These are phyloP conservation scores for Colletotrichum musae DNA, from an alignment of 2,329 filamentous ascomycete species.

Conservation along the genomic window DNA sequence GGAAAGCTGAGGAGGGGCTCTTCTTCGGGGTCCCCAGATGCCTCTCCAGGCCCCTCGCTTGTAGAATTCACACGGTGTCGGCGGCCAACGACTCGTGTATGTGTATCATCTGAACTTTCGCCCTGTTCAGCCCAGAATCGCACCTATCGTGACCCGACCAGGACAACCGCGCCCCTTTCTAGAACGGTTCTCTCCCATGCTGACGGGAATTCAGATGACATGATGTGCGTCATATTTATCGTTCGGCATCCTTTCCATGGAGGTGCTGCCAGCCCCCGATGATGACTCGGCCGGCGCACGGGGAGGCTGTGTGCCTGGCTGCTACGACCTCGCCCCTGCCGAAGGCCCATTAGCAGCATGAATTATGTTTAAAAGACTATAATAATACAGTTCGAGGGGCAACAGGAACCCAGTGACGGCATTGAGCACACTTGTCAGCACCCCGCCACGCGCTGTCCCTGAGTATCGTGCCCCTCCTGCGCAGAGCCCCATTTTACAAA, in stretches of 20 bases:
- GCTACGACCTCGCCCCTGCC: constrained; percentile 1
- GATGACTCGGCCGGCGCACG: background rate
- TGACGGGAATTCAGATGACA: constrained; percentile 16
- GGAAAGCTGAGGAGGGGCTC: background rate
- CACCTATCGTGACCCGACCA: constrained; percentile 11
- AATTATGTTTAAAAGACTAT: constrained; percentile 1
- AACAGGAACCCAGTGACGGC: background rate
- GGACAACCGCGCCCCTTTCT: constrained; percentile 8
- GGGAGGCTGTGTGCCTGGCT: constrained; percentile 6
- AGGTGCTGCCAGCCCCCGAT: constrained; percentile 5
- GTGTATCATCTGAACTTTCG: constrained; percentile 31
- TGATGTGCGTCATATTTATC: constrained; percentile 28
- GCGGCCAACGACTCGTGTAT: constrained; percentile 19
- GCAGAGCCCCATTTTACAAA: constrained; percentile 27
- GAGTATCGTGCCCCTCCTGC: constrained; percentile 36
- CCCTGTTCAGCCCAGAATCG: constrained; percentile 22
- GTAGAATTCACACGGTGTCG: background rate
- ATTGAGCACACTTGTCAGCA: background rate
- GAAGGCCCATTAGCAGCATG: constrained; percentile 2
- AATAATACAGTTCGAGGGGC: constrained; percentile 20
- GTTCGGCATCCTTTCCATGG: background rate
- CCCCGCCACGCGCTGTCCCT: constrained; percentile 9
- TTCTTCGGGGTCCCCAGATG: background rate
- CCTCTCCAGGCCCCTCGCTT: background rate
- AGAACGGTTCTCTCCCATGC: constrained; percentile 15